phyloP scores from a whole-genome alignment of 805 yeast genomes.

The Lipomyces yamadae region DNA sequence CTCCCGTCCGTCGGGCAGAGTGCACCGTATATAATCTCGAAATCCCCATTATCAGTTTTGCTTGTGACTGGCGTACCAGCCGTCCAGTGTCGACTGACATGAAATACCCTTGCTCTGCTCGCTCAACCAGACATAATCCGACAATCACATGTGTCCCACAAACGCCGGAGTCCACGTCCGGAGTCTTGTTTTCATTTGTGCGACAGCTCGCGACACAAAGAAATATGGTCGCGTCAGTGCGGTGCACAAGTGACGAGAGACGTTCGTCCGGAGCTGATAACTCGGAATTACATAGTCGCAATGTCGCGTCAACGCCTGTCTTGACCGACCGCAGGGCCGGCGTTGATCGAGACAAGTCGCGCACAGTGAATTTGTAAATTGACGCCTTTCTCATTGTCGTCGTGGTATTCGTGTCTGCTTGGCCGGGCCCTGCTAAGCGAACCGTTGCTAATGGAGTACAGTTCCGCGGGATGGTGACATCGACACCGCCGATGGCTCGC shows the following conservation, averaged over 20 bases:
- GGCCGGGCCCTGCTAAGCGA: background rate
- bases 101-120: slow-evolving; percentile 30
- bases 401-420: background rate
- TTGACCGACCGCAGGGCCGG: slow-evolving; percentile 11
- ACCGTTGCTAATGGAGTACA: background rate
- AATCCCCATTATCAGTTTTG: slow-evolving; percentile 49
- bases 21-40: slow-evolving; percentile 49
- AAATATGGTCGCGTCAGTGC: slow-evolving; percentile 11
- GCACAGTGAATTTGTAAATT: slow-evolving; percentile 15
- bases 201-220: slow-evolving; percentile 14
- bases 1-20: slow-evolving; percentile 51
- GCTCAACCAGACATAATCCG: slow-evolving; percentile 38
- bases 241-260: slow-evolving; percentile 4
- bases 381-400: background rate
- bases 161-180: background rate
- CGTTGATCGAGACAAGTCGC: slow-evolving; percentile 6
- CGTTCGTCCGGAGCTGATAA: slow-evolving; percentile 54
- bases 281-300: slow-evolving; percentile 56
- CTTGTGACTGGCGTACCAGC: slow-evolving; percentile 49
- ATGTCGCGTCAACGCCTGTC: slow-evolving; percentile 44
- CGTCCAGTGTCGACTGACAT: slow-evolving; percentile 50
- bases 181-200: background rate
- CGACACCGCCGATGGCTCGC: slow-evolving; percentile 51
- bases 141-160: slow-evolving; percentile 9
- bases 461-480: slow-evolving; percentile 45